These are phyloP conservation scores for Colletotrichum costaricense DNA, from an alignment of 2,329 filamentous ascomycete species.

Conservation along the genomic window DNA sequence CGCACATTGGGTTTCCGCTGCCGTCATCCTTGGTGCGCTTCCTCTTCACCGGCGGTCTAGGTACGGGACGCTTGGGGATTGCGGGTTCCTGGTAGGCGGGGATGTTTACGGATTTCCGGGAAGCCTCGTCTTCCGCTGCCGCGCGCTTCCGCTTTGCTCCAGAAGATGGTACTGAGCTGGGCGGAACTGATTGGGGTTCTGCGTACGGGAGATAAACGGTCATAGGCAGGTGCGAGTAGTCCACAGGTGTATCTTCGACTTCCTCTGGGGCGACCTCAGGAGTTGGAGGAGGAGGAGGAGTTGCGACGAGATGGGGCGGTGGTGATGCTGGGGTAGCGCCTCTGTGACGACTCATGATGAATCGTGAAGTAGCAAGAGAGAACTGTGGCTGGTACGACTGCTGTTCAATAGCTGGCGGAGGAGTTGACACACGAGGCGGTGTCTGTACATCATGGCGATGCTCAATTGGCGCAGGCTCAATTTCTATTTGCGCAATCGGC, in stretches of 20 bases:
- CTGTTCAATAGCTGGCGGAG: not conserved
- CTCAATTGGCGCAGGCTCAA: not conserved
- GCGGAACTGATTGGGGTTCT: not conserved
- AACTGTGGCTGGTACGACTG: conserved; percentile 46
- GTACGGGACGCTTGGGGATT: not conserved
- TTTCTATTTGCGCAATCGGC: not conserved
- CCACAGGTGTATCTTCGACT: conserved; percentile 24
- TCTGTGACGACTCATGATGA: conserved; percentile 43
- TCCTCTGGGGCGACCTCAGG: conserved; percentile 25
- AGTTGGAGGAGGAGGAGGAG: not conserved
- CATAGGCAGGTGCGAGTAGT: conserved; percentile 25
- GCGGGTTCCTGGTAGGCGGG: not conserved
- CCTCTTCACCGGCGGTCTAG: conserved; percentile 30
- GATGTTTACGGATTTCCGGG: not conserved
- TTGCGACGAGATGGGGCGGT: not conserved
- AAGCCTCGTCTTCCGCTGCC: not conserved
- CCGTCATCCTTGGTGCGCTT: conserved; percentile 33
- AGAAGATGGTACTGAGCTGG: not conserved
- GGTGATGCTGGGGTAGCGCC: conserved; percentile 18
- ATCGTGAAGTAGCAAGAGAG: conserved; percentile 38
- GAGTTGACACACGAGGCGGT: not conserved
- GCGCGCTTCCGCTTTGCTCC: conserved; percentile 29
- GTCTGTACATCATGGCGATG: not conserved
- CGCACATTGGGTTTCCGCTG: conserved; percentile 33
- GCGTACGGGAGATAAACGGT: conserved; percentile 6